Conservation (phyloP, 495 filamentous ascomycete genomes). For the Penicillium daleae region DNA sequence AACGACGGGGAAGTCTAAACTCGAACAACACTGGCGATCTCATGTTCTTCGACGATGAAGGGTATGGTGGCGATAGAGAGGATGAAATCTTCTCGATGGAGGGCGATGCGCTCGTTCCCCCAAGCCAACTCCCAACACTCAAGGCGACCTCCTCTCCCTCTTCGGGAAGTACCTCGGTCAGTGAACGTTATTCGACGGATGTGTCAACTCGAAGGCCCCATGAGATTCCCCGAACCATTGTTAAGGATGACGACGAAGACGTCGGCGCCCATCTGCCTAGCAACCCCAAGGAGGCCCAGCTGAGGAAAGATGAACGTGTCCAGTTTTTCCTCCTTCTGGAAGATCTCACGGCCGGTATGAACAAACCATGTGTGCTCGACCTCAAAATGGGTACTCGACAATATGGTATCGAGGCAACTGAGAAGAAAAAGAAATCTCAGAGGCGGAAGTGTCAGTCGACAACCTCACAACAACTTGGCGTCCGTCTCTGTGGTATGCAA, state of each 20-base stretch:
- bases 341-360: conserved; percentile 96
- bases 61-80: conserved; percentile 78
- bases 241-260: conserved; percentile 23
- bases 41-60: conserved; percentile 84
- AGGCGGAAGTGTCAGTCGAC: conserved; percentile 89
- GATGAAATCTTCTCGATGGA: conserved; percentile 79
- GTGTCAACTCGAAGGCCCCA: conserved; percentile 6
- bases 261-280: conserved; percentile 48
- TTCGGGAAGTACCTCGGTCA: conserved; percentile 6
- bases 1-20: conserved; percentile 66
- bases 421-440: conserved; percentile 93
- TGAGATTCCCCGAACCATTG: conserved; percentile 7
- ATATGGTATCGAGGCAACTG: conserved; percentile 90
- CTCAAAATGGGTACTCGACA: conserved; percentile 99
- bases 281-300: conserved; percentile 82
- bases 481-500: conserved; percentile 94
- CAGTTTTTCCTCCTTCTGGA: conserved; percentile 96
- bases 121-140: background rate
- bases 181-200: conserved; percentile 5
- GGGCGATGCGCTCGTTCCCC: conserved; percentile 44
- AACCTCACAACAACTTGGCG: conserved; percentile 88
- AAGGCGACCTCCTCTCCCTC: conserved; percentile 14
- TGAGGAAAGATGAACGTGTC: conserved; percentile 68
- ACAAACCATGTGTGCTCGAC: conserved; percentile 92
- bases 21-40: conserved; percentile 65